phyloP scores from a whole-genome alignment of 2,329 filamentous ascomycete genomes.

The Fusarium caatingaense region DNA sequence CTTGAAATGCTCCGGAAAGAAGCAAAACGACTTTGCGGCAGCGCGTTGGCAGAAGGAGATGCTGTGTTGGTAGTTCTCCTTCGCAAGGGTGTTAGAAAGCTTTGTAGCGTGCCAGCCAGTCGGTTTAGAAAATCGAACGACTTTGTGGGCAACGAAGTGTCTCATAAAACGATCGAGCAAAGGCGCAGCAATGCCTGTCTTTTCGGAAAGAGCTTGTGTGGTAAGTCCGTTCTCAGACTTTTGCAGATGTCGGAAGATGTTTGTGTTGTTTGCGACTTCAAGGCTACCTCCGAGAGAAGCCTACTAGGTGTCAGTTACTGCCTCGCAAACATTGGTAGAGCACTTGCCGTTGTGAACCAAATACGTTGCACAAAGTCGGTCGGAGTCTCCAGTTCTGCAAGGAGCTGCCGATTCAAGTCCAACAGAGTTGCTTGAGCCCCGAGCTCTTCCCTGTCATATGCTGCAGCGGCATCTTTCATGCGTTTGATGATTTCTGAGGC shows the following conservation, averaged over 20 bases:
- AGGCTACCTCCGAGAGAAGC: slow-evolving; percentile 23
- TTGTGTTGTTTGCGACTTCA: slow-evolving; percentile 18
- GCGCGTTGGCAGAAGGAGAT: slow-evolving; percentile 24
- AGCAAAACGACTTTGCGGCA: slow-evolving; percentile 12
- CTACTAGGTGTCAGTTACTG: not conserved
- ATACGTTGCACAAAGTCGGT: slow-evolving; percentile 25
- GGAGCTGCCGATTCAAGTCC: slow-evolving; percentile 22
- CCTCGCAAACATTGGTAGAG: too few relatives aligned
- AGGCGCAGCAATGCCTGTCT: slow-evolving; percentile 9
- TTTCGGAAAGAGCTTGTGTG: slow-evolving; percentile 11
- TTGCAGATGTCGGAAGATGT: slow-evolving; percentile 13
- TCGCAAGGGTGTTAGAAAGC: slow-evolving; percentile 19
- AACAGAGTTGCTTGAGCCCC: slow-evolving; percentile 25
- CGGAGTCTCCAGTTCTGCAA: slow-evolving; percentile 29
- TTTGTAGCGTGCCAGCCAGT: slow-evolving; percentile 24
- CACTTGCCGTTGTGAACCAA: slow-evolving; percentile 22
- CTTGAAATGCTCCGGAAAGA: slow-evolving; percentile 23
- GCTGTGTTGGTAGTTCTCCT: slow-evolving; percentile 24
- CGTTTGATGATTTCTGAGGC: slow-evolving; percentile 15
- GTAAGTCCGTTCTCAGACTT: slow-evolving; percentile 10
- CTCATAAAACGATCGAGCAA: slow-evolving; percentile 30
- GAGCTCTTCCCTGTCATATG: slow-evolving; percentile 11
- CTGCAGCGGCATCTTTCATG: slow-evolving; percentile 19
- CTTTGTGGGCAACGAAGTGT: slow-evolving; percentile 24
- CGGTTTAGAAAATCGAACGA: slow-evolving; percentile 13